These are phyloP conservation scores for Cudoniella acicularis DNA, from an alignment of 495 filamentous ascomycete genomes.

Conservation along the genomic window DNA sequence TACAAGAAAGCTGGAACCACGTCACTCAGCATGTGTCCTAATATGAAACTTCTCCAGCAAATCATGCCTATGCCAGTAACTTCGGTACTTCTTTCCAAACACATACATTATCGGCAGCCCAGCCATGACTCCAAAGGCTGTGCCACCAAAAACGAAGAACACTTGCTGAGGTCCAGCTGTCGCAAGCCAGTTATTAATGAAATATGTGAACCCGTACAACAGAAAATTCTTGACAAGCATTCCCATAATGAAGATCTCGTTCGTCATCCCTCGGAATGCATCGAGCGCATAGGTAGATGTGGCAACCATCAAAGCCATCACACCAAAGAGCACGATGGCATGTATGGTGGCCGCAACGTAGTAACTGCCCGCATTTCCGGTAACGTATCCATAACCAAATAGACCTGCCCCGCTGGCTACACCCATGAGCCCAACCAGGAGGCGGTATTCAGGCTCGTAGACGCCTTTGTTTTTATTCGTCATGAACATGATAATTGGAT, in stretches of 20 bases:
- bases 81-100: constrained; percentile 36
- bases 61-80: constrained; percentile 9
- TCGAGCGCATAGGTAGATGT: constrained; percentile 41
- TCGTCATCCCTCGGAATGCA: constrained; percentile 39
- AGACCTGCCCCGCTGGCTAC: constrained; percentile 36
- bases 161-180: constrained; percentile 33
- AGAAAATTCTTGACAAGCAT: constrained; percentile 43
- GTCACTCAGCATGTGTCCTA: constrained; percentile 6
- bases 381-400: constrained; percentile 39
- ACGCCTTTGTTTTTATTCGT: constrained; percentile 38
- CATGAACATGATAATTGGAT: constrained; percentile 35
- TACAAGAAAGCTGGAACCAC: no score
- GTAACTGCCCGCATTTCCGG: constrained; percentile 34
- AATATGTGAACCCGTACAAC: constrained; percentile 41
- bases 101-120: constrained; percentile 39
- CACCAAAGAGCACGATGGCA: constrained; percentile 38
- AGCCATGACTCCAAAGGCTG: constrained; percentile 35
- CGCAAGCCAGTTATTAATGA: constrained; percentile 39
- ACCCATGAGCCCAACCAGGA: constrained; percentile 36
- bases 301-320: constrained; percentile 34
- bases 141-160: constrained; percentile 38
- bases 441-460: constrained; percentile 45
- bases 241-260: constrained; percentile 41
- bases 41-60: constrained; percentile 10
- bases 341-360: constrained; percentile 39